Evolutionary conservation across 116 monocot genomes (phyloP).

Genomic region (Papilionanthe hybrid): DNA sequence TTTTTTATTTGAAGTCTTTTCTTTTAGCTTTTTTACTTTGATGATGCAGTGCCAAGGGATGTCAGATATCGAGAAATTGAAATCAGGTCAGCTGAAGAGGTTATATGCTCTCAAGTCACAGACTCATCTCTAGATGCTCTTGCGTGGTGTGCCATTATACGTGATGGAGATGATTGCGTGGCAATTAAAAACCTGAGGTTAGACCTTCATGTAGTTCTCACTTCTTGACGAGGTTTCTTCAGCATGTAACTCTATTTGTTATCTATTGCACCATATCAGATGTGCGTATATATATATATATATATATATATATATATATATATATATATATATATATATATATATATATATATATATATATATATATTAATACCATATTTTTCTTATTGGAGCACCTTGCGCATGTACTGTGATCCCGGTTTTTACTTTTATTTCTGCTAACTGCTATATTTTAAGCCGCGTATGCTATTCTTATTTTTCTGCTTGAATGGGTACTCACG

Average conservation of each 20-base stretch:
- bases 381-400: background rate
- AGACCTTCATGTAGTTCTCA: background rate
- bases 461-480: background rate
- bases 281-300: too few relatives aligned
- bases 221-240: background rate
- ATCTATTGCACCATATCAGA: background rate
- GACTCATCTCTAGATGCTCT: constrained; percentile 11
- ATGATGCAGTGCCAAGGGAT: constrained; percentile 20
- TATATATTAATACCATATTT: background rate
- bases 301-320: too few relatives aligned
- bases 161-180: constrained; percentile 10
- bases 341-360: too few relatives aligned
- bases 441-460: background rate
- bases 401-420: background rate
- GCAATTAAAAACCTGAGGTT: constrained; percentile 27
- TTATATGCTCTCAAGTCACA: constrained; percentile 12
- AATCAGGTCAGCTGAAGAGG: constrained; percentile 15
- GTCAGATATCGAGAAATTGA: constrained; percentile 15
- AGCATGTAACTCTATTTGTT: background rate
- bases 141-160: constrained; percentile 19
- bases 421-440: background rate
- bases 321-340: too few relatives aligned
- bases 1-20: background rate
- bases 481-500: background rate
- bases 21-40: background rate